phyloP scores from a whole-genome alignment of 495 filamentous ascomycete genomes.

The Penicillium arizonense region DNA sequence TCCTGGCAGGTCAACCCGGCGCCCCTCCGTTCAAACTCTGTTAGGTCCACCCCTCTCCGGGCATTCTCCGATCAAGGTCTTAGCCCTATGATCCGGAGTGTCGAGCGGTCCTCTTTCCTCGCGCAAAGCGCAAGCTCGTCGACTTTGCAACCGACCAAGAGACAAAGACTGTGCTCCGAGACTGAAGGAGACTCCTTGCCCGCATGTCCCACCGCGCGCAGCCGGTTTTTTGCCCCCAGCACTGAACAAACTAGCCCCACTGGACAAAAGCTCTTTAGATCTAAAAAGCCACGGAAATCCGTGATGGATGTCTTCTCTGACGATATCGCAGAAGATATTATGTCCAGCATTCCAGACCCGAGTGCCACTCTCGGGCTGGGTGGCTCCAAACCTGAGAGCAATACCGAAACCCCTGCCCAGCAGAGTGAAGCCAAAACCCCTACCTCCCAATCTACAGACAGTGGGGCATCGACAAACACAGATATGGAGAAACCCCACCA shows the following conservation, averaged over 20 bases:
- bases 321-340: constrained; percentile 62
- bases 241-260: constrained; percentile 49
- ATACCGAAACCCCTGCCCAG: constrained; percentile 12
- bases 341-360: constrained; percentile 51
- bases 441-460: not conserved
- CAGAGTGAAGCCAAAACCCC: not conserved
- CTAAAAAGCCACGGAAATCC: constrained; percentile 48
- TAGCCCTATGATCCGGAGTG: constrained; percentile 39
- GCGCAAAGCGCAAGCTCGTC: constrained; percentile 41
- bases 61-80: constrained; percentile 35
- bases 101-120: constrained; percentile 47
- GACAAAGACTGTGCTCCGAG: constrained; percentile 60
- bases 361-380: not conserved
- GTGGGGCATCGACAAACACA: not conserved
- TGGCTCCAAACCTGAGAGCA: constrained; percentile 23
- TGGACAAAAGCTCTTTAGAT: constrained; percentile 40
- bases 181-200: constrained; percentile 41
- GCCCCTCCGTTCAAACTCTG: constrained; percentile 27
- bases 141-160: constrained; percentile 53
- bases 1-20: constrained; percentile 53
- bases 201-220: constrained; percentile 39
- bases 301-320: constrained; percentile 64
- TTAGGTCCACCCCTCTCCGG: constrained; percentile 38
- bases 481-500: not conserved
- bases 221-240: constrained; percentile 55